These are phyloP conservation scores for Cyberlindnera mississippiensis DNA, from an alignment of 805 yeast species.

Conservation along the genomic window DNA sequence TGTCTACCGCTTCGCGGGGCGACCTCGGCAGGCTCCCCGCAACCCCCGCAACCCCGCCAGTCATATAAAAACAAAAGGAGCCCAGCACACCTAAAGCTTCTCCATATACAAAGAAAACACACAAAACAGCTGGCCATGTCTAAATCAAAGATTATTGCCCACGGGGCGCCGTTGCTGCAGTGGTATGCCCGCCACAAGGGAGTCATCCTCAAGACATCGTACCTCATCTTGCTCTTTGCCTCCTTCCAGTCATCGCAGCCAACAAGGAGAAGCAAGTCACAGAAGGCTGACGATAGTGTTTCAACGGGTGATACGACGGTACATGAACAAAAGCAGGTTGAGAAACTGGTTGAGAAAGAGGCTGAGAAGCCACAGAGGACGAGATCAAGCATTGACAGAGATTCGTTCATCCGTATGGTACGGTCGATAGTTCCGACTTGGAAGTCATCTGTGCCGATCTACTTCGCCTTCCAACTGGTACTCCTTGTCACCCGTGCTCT, in stretches of 20 bases:
- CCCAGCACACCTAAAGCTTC: not conserved
- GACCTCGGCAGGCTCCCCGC: too few species aligned
- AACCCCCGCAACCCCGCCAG: too few species aligned
- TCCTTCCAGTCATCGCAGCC: slow-evolving; percentile 24
- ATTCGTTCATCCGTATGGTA: slow-evolving; percentile 13
- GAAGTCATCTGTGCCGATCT: slow-evolving; percentile 24
- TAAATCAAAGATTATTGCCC: too few species aligned
- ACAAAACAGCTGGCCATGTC: not conserved
- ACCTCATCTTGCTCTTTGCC: slow-evolving; percentile 23
- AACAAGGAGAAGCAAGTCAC: slow-evolving; percentile 1
- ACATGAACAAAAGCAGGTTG: not conserved
- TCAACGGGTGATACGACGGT: not conserved
- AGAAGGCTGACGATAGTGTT: not conserved
- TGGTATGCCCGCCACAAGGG: slow-evolving; percentile 28
- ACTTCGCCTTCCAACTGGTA: slow-evolving; percentile 24
- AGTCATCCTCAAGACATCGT: slow-evolving; percentile 26
- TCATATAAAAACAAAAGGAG: too few species aligned
- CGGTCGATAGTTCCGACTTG: slow-evolving; percentile 23
- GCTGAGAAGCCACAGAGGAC: not conserved
- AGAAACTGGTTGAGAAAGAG: slow-evolving; percentile 1
- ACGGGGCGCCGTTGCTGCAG: slow-evolving; percentile 11
- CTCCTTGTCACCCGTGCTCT: slow-evolving; percentile 66
- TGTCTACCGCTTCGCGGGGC: too few species aligned
- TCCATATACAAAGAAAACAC: not conserved
- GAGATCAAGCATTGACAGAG: slow-evolving; percentile 10